phyloP scores from a whole-genome alignment of 2,329 filamentous ascomycete species.

The Raffaelea arxii region DNA sequence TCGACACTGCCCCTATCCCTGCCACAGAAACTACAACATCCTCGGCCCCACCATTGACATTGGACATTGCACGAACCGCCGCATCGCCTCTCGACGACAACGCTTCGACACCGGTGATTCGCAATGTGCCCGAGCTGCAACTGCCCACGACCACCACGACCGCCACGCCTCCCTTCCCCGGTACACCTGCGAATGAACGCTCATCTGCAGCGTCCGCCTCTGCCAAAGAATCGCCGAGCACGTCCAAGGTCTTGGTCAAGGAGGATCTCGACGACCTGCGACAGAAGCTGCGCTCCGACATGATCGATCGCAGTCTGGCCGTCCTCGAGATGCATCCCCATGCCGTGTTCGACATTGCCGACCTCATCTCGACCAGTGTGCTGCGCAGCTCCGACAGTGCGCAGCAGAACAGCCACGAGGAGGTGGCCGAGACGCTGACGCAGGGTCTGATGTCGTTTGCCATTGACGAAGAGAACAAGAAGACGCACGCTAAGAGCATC shows the following conservation, averaged over 20 bases:
- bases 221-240: slow-evolving; percentile 11
- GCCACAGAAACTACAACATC: too few species aligned
- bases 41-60: too few species aligned
- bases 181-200: too few species aligned
- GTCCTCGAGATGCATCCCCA: slow-evolving; percentile 81
- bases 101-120: too few species aligned
- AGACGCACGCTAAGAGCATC: slow-evolving; percentile 53
- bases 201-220: too few species aligned
- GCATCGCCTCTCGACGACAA: too few species aligned
- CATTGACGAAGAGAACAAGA: slow-evolving; percentile 52
- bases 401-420: slow-evolving; percentile 37
- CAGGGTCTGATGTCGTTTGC: slow-evolving; percentile 69
- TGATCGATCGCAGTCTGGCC: slow-evolving; percentile 86
- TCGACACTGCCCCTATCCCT: too few species aligned
- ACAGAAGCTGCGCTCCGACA: slow-evolving; percentile 57
- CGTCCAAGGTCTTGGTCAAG: slow-evolving; percentile 33
- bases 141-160: too few species aligned
- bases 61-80: too few species aligned
- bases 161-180: too few species aligned
- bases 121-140: too few species aligned
- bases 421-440: slow-evolving; percentile 74
- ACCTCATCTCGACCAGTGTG: slow-evolving; percentile 70
- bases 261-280: slow-evolving; percentile 75
- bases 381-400: slow-evolving; percentile 45
- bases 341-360: slow-evolving; percentile 82